Evolutionary conservation across 2,329 filamentous ascomycete species (phyloP), one percentile per base, ranked within the genome.

Genomic region (Xylariaceae sp.): DNA sequence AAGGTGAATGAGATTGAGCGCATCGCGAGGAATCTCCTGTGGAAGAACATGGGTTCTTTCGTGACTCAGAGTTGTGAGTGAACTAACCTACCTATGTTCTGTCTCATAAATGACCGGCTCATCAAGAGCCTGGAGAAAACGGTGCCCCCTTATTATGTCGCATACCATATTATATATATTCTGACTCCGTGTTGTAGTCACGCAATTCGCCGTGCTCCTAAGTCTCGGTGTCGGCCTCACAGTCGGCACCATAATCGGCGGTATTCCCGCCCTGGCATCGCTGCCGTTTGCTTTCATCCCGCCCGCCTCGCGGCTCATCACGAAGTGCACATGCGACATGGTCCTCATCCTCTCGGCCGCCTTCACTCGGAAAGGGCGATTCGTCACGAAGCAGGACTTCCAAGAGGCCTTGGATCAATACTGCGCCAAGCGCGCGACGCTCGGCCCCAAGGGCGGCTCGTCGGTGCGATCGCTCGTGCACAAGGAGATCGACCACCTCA

Each of bases 41-140:
- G 63, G 64, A 57, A 54, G 35, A 66, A 64, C 37, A 58, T 66
- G 19, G 56, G 54, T 1, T 51, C 53, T 1, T 66, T 66, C 29
- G 57, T 66, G 51, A 54, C 61, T 0, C 59, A 60, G 47, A 61
- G 57, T 42, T 53, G 57, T 60, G 46, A 60, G 57, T 58, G 30
- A 32, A 46, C 4, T 7, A 37, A 19, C 19, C 19, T 19, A 19
- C 19, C 19, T 19, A 19, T 19, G 19, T 19, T 2, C 19, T 19
- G 19, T 19, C 19, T 19, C 19, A 19, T 19, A 19, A 19, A 19
- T 19, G 19, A 19, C 19, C 19, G 19, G 19, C 19, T 19, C 19
- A 19, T 19, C 19, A 19, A 19, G 19, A 19, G 19, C 19, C 1
- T 19, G 19, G 19, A 19, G 19, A 19, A 19, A 19, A 19, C 19